Conservation (phyloP, 1,284 basidiomycete genomes). For the Xerocomus cyaneibrunnescens region DNA sequence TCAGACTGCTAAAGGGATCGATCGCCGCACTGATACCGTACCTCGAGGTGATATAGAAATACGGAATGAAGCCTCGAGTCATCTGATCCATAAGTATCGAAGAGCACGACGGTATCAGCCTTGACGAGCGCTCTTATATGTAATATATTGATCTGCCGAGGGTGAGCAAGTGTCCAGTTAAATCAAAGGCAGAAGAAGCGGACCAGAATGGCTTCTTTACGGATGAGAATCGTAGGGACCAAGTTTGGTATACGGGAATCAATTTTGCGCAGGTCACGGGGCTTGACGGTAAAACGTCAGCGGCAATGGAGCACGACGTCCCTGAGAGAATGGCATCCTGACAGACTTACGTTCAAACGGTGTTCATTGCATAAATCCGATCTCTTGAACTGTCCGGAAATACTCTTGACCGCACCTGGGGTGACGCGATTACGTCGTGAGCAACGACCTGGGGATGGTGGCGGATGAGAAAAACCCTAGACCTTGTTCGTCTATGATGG, state of each 20-base stretch:
- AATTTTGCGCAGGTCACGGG: conserved; percentile 95
- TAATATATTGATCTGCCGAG: conserved; percentile 79
- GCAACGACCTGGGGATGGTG: conserved; percentile 3
- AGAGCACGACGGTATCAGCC: conserved; percentile 88
- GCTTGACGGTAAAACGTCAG: conserved; percentile 49
- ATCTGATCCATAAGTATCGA: conserved; percentile 85
- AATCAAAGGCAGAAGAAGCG: conserved; percentile 28
- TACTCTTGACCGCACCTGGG: conserved; percentile 82
- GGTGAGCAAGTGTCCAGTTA: not conserved
- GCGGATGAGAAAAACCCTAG: conserved; percentile 20
- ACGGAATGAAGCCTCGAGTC: conserved; percentile 84
- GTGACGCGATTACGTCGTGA: conserved; percentile 33
- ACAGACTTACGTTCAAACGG: conserved; percentile 73
- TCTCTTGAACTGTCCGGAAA: conserved; percentile 89
- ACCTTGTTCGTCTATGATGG: conserved; percentile 83
- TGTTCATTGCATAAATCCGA: conserved; percentile 88
- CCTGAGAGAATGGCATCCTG: conserved; percentile 14
- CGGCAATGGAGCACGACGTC: conserved; percentile 22
- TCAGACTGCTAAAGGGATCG: conserved; percentile 10
- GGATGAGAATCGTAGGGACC: conserved; percentile 90
- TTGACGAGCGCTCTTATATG: conserved; percentile 96
- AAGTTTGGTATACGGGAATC: conserved; percentile 93
- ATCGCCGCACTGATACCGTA: conserved; percentile 37
- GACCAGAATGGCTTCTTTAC: conserved; percentile 86
- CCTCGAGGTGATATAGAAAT: conserved; percentile 88